Evolutionary conservation across 345 rosid species (phyloP), one percentile per base, ranked within the genome.

Genomic region (Heritiera fomes): DNA sequence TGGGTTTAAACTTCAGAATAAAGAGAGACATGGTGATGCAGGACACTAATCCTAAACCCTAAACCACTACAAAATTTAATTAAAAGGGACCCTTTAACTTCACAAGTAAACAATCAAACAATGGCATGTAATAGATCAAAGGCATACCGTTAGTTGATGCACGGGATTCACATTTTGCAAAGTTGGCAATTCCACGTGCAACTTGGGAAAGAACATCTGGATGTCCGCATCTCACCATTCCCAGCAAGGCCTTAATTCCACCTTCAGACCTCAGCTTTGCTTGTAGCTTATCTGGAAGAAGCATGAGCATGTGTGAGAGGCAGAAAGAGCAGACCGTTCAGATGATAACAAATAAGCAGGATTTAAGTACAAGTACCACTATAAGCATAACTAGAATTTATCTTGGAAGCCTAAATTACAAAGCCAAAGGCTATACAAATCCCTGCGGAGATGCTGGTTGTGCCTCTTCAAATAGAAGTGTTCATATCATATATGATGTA

Each of bases 121-220:
- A 59, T 45, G 68, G 41, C 28, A 50, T 34, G 41, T 11, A 45
- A 76, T 38, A 55, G 76, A 18, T 10, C 56, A 45, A 79, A 23
- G 77, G 50, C 61, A 76, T 78, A 91, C 99, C 99, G 88, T 94
- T 97, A 50, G 90, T 82, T 67, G 93, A 86, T 80, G 94, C 90
- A 59, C 95, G 90, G 23, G 99, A 97, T 83, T 97, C 99, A 60
- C 99, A 97, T 86, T 97, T 97, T 65, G 98, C 99, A 84, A 97
- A 97, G 79, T 97, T 97, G 8, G 99, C 99, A 55, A 97, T 91
- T 75, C 98, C 99, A 0, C 98, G 90, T 56, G 99, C 99, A 78
- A 94, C 94, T 89, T 97, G 99, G 58, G 99, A 91, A 77, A 97
- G 98, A 81, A 97, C 99, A 87, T 94, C 98, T 0, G 92, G 97